Evolutionary conservation across 306 rosid genomes (phyloP).

Genomic region (Carpinus fangiana): DNA sequence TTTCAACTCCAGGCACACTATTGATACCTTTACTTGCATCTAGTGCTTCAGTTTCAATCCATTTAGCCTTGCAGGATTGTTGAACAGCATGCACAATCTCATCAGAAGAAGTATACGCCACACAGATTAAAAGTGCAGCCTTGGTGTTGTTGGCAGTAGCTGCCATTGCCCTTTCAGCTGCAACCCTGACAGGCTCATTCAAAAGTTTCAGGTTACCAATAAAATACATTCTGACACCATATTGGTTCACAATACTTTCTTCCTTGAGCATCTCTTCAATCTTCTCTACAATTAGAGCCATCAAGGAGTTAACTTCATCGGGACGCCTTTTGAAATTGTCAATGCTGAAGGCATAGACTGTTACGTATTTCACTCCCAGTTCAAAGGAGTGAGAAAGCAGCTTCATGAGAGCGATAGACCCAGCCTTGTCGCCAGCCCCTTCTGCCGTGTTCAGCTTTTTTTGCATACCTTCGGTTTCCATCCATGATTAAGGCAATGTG

Average conservation of each 20-base stretch:
- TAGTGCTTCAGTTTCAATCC: constrained; percentile 38
- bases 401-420: constrained; percentile 51
- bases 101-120: constrained; percentile 70
- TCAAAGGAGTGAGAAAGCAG: constrained; percentile 69
- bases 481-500: constrained; percentile 92
- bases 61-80: constrained; percentile 56
- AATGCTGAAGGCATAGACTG: constrained; percentile 86
- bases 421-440: constrained; percentile 67
- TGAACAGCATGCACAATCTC: constrained; percentile 65
- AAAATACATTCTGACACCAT: constrained; percentile 58
- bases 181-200: constrained; percentile 50
- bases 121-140: constrained; percentile 50
- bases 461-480: constrained; percentile 84
- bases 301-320: constrained; percentile 52
- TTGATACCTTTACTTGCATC: constrained; percentile 27
- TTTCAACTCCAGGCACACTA: constrained; percentile 22
- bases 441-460: constrained; percentile 44
- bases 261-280: constrained; percentile 58
- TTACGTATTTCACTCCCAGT: constrained; percentile 62
- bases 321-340: constrained; percentile 71
- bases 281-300: constrained; percentile 74
- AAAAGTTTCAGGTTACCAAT: constrained; percentile 64
- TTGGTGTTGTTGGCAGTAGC: constrained; percentile 58
- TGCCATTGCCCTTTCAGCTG: constrained; percentile 69
- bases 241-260: constrained; percentile 49